Conservation (phyloP, 2,329 filamentous ascomycete species). For the Verticillium klebahnii region DNA sequence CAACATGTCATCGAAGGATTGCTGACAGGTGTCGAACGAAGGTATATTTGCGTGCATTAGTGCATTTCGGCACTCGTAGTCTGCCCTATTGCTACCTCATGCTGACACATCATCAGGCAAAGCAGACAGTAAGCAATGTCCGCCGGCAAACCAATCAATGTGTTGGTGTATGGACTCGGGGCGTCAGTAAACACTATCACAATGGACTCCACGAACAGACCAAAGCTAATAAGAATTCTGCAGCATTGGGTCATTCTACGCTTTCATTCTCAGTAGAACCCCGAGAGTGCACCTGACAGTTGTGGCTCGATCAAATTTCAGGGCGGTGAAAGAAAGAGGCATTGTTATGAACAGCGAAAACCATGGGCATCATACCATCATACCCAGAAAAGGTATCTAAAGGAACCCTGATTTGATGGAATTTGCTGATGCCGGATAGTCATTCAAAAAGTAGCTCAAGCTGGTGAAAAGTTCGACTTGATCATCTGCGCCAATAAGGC, state of each 20-base stretch:
- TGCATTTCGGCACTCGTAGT: too few species aligned
- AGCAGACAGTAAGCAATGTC: conserved; percentile 6
- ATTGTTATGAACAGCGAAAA: conserved; percentile 49
- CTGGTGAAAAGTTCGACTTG: conserved; percentile 45
- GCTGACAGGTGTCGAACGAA: too few species aligned
- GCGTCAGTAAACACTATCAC: conserved; percentile 34
- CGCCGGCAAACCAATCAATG: conserved; percentile 16
- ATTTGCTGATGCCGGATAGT: conserved; percentile 22
- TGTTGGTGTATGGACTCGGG: conserved; percentile 48
- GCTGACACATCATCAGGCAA: too few species aligned
- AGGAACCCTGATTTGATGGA: neutral
- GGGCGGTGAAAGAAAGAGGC: conserved; percentile 45
- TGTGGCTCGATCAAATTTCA: conserved; percentile 57
- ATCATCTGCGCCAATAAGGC: conserved; percentile 54
- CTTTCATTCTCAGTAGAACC: conserved; percentile 43
- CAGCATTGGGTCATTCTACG: conserved; percentile 55
- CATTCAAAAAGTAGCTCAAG: conserved; percentile 41
- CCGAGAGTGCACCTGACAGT: conserved; percentile 48
- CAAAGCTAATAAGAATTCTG: neutral
- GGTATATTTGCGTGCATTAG: too few species aligned
- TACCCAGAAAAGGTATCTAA: conserved; percentile 33
- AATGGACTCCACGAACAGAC: neutral
- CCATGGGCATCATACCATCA: conserved; percentile 50
- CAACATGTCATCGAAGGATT: too few species aligned
- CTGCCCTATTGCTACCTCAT: too few species aligned